These are phyloP conservation scores for Dryadomyces quercus-mongolicae DNA, from an alignment of 2,329 filamentous ascomycete genomes.

Conservation along the genomic window DNA sequence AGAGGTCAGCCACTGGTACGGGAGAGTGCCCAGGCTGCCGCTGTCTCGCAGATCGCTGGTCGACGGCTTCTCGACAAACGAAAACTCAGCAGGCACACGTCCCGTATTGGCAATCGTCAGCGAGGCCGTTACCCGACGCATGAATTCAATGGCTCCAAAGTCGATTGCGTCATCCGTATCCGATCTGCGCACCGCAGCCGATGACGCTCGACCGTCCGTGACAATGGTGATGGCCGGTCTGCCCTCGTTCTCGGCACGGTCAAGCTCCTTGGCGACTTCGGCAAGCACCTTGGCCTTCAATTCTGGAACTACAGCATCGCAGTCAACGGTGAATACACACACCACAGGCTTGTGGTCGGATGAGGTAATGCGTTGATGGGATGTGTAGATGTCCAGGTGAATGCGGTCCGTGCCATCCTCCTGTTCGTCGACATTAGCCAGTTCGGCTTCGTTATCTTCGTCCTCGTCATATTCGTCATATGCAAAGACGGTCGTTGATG, in stretches of 20 bases:
- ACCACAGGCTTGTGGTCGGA: conserved; percentile 92
- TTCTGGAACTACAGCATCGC: conserved; percentile 75
- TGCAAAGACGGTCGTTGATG: conserved; percentile 26
- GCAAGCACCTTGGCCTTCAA: conserved; percentile 74
- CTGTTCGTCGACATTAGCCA: conserved; percentile 39
- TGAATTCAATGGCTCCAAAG: conserved; percentile 65
- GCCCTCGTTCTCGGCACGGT: conserved; percentile 51
- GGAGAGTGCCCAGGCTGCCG: conserved; percentile 12
- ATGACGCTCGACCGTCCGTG: conserved; percentile 48
- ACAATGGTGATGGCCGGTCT: conserved; percentile 37
- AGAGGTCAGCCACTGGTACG: conserved; percentile 57
- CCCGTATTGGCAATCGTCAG: conserved; percentile 91
- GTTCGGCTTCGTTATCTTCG: conserved; percentile 26
- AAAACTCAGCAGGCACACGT: conserved; percentile 64
- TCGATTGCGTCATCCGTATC: conserved; percentile 39
- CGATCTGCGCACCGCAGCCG: not conserved
- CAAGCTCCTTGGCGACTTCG: conserved; percentile 77
- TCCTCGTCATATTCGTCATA: conserved; percentile 49
- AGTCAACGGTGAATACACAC: conserved; percentile 72
- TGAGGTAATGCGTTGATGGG: conserved; percentile 79
- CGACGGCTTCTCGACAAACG: conserved; percentile 62
- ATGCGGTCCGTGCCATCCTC: conserved; percentile 45
- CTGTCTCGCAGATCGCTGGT: conserved; percentile 27
- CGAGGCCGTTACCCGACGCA: conserved; percentile 50
- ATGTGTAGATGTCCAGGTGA: conserved; percentile 57